Conservation (phyloP, 345 rosid species). For the Eucalyptus viminalis region DNA sequence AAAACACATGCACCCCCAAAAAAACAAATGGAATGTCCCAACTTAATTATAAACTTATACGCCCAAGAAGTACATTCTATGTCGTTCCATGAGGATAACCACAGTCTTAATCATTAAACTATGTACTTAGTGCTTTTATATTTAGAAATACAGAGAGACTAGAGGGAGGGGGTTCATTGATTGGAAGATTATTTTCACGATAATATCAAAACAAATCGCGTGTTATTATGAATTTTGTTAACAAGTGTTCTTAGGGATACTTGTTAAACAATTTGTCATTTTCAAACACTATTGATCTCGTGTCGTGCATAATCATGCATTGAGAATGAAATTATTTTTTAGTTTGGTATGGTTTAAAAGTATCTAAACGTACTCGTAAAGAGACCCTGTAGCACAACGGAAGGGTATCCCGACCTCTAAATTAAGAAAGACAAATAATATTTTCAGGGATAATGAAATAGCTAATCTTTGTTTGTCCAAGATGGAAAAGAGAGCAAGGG, state of each 20-base stretch:
- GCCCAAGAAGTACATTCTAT: background rate
- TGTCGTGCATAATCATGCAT: background rate
- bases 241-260: background rate
- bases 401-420: background rate
- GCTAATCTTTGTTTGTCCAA: background rate
- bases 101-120: background rate
- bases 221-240: background rate
- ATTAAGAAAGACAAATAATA: too few relatives aligned
- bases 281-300: background rate
- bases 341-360: background rate
- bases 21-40: background rate
- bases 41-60: background rate
- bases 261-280: background rate
- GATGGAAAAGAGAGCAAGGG: constrained; percentile 2
- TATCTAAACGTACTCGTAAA: background rate
- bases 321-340: background rate
- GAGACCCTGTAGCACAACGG: background rate
- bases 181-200: background rate
- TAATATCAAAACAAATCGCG: background rate
- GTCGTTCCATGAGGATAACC: background rate
- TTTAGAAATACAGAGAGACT: background rate
- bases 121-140: background rate
- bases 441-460: background rate
- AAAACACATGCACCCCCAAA: background rate
- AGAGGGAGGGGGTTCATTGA: background rate